Conservation (phyloP, 805 yeast genomes). For the Candida cerambycidarum region DNA sequence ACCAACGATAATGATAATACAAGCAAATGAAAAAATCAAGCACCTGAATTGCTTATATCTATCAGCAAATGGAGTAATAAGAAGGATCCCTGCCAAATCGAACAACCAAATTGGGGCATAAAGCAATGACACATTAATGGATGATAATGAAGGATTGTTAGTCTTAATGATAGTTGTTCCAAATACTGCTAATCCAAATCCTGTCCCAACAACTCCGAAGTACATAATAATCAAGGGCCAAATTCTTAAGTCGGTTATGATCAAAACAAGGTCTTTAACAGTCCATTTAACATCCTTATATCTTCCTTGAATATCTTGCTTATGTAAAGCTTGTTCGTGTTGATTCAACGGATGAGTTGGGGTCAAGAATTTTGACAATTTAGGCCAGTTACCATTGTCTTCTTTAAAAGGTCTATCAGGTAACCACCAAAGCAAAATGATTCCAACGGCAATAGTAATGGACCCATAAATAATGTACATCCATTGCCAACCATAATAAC, state of each 20-base stretch:
- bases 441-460: conserved; percentile 62
- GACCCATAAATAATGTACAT: conserved; percentile 75
- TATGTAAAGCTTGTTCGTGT: conserved; percentile 56
- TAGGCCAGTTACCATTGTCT: conserved; percentile 13
- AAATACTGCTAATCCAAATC: conserved; percentile 80
- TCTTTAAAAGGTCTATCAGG: conserved; percentile 67
- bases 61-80: conserved; percentile 81
- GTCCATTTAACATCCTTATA: conserved; percentile 54
- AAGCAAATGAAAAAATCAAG: conserved; percentile 59
- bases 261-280: conserved; percentile 52
- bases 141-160: conserved; percentile 59
- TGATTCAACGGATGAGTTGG: conserved; percentile 50
- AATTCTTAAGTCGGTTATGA: conserved; percentile 61
- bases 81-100: conserved; percentile 71
- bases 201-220: conserved; percentile 92
- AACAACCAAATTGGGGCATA: conserved; percentile 92
- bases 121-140: conserved; percentile 69
- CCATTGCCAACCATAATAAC: conserved; percentile 86
- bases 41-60: conserved; percentile 59
- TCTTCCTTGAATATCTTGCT: conserved; percentile 56
- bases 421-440: conserved; percentile 74
- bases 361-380: conserved; percentile 21
- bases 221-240: conserved; percentile 88
- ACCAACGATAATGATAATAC: conserved; percentile 70
- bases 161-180: conserved; percentile 74